Evolutionary conservation across 768 basidiomycete species (phyloP), one percentile per base, ranked within the genome.

Genomic region (Pleurotus giganteus): DNA sequence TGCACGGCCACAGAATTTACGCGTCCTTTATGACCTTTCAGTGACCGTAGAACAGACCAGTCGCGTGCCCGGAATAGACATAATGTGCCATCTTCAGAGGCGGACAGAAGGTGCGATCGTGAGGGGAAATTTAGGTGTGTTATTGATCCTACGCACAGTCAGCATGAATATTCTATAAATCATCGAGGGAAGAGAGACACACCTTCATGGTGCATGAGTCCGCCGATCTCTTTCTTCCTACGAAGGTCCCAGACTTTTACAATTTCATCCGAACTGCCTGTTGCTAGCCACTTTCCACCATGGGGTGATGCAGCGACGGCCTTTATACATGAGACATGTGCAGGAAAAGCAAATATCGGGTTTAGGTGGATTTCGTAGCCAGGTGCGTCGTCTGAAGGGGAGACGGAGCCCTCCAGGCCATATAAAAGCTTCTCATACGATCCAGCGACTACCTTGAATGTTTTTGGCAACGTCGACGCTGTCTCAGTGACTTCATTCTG

Each of bases 351-450:
- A 71, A 99, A 99, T 41, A 91, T 80, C 0, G 97, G 94, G 53
- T 84, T 83, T 26, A 96, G 64, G 17, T 73, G 61, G 57, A 68
- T 73, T 47, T 70, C 64, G 1, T 74, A 61, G 15, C 67, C 64
- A 2, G 63, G 61, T 34, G 70, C 65, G 4, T 70, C 61, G 46
- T 68, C 67, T n/a, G 29, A 67, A 53, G 15, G 72, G 69, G 42
- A 29, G 11, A 82, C 72, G 0, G 81, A 74, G 31, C 88, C 92
- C 56, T 92, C 81, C 15, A 97, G 75, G 11, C 95, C 95, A 61
- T 97, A 98, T 15, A 99, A 79, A 13, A 98, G 77, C 64, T 95
- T 97, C 75, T 99, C 97, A 69, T 98, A 99, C 15, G 95, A 92
- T 0, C 97, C 97, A 0, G 88, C 91, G 23, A 98, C 76, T 59